These are phyloP conservation scores for Brasenia schreberi DNA, from an alignment of 164 flowering plant species.

Conservation along the genomic window DNA sequence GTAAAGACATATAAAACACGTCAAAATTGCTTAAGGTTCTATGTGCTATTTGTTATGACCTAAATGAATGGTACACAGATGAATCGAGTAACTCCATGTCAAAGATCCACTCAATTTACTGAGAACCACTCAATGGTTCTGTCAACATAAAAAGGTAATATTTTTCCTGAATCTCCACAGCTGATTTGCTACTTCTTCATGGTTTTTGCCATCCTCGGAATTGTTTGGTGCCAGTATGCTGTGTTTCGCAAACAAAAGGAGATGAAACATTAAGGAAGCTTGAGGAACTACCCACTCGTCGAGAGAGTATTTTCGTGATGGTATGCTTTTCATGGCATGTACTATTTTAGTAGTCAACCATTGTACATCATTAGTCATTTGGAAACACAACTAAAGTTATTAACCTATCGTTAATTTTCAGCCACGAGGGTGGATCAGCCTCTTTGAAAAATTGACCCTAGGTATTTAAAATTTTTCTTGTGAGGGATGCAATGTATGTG, in stretches of 20 bases:
- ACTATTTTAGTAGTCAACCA: background rate
- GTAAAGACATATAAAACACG: too few species aligned
- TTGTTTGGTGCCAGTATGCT: conserved; percentile 56
- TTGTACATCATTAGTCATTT: background rate
- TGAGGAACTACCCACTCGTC: conserved; percentile 81
- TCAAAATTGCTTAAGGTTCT: too few species aligned
- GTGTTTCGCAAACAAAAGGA: conserved; percentile 92
- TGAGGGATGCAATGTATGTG: too few species aligned
- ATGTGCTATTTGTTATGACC: too few species aligned
- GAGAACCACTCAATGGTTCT: too few species aligned
- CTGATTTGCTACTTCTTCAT: background rate
- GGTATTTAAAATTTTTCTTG: too few species aligned
- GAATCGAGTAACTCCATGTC: too few species aligned
- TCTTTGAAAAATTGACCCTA: too few species aligned
- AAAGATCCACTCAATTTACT: too few species aligned
- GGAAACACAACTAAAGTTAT: background rate
- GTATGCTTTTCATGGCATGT: conserved; percentile 20
- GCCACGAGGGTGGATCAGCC: too few species aligned
- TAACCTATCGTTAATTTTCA: background rate
- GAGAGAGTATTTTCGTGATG: conserved; percentile 94
- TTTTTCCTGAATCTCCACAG: background rate
- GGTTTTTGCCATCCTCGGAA: background rate
- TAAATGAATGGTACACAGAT: too few species aligned
- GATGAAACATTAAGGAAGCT: conserved; percentile 83
- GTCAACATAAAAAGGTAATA: too few species aligned